Evolutionary conservation across 2,329 filamentous ascomycete genomes (phyloP), one percentile per base, ranked within the genome.

Genomic region (Cercospora berteroae): DNA sequence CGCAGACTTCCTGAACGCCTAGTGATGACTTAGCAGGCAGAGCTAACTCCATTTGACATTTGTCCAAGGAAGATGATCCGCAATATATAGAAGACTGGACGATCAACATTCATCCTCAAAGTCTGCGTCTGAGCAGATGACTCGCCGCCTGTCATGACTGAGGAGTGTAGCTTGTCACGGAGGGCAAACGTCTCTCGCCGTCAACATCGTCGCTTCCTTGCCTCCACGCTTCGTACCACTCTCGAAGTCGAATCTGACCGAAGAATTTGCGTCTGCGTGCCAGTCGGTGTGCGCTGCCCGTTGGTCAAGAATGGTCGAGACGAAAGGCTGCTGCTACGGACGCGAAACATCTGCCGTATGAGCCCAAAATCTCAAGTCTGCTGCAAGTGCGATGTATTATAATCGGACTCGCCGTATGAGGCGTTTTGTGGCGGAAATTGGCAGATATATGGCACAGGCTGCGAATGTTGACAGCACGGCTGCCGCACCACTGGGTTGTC

Each of bases 1-100:
- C 8, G 67, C 69, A 69, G 76, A 72, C 60, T 29, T 70, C 9
- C n/a, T 72, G 50, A 52, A 12, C 12, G 10, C 25, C 18, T 55
- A 48, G 50, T 13, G 25, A 31, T 13, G 39, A 29, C 39, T 31
- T 29, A 5, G 18, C 20, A 50, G 20, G 44, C 44, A 23, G 18
- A 23, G 36, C 16, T 39, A 5, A 39, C 5, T 39, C 36, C 1
- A 16, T n/a, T n/a, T n/a, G 6, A 5, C 36, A 5, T 39, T n/a
- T 39, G 16, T 39, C 36, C 36, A 48, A 9, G 42, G 9, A 48
- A 48, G 18, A 23, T 12, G n/a, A 48, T 48, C 25, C 23, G 42
- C 60, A 6, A 16, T 52, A n/a, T 39, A 16, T n/a, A 39, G 16
- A 39, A 2, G 36, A 5, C 36, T 39, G 36, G 36, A 39, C 16